phyloP scores from a whole-genome alignment of 139 green algal species.

The Choricystis sp. region DNA sequence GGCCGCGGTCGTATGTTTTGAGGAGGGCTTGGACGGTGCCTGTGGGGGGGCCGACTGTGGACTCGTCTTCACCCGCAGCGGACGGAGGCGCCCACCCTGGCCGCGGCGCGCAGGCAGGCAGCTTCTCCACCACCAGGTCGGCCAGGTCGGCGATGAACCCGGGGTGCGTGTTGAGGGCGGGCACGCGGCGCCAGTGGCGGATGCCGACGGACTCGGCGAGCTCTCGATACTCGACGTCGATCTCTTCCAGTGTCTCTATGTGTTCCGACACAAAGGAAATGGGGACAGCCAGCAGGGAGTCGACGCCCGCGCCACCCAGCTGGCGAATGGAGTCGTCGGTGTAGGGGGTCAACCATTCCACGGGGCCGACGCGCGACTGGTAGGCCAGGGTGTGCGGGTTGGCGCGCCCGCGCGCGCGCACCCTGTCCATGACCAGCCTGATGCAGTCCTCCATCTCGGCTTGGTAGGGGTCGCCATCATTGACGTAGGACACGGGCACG shows the following conservation, averaged over 20 bases:
- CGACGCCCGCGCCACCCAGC: slow-evolving; percentile 52
- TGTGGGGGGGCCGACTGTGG: slow-evolving; percentile 7
- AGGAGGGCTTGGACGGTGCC: slow-evolving; percentile 78
- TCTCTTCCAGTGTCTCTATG: slow-evolving; percentile 99
- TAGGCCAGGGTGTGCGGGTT: slow-evolving; percentile 95
- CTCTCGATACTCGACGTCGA: slow-evolving; percentile 84
- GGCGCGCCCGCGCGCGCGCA: slow-evolving; percentile 36
- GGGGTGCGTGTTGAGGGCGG: slow-evolving; percentile 82
- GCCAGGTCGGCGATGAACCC: slow-evolving; percentile 94
- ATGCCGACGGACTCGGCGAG: slow-evolving; percentile 67
- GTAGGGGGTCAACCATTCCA: slow-evolving; percentile 97
- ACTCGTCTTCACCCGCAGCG: background rate
- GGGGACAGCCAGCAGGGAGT: slow-evolving; percentile 81
- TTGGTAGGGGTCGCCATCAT: slow-evolving; percentile 93
- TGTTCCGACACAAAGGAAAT: slow-evolving; percentile 97
- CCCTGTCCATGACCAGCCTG: slow-evolving; percentile 77
- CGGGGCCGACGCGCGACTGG: slow-evolving; percentile 84
- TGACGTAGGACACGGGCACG: slow-evolving; percentile 89
- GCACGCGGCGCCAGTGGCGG: slow-evolving; percentile 82
- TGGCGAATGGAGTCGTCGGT: slow-evolving; percentile 88
- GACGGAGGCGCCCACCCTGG: background rate
- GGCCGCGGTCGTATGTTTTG: slow-evolving; percentile 81
- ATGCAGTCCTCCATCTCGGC: slow-evolving; percentile 98
- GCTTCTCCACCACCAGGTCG: slow-evolving; percentile 74
- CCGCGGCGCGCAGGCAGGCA: slow-evolving; percentile 28